Evolutionary conservation across 371 early-diverging fungal species (phyloP).

Genomic region (Capillidium rhysosporum): DNA sequence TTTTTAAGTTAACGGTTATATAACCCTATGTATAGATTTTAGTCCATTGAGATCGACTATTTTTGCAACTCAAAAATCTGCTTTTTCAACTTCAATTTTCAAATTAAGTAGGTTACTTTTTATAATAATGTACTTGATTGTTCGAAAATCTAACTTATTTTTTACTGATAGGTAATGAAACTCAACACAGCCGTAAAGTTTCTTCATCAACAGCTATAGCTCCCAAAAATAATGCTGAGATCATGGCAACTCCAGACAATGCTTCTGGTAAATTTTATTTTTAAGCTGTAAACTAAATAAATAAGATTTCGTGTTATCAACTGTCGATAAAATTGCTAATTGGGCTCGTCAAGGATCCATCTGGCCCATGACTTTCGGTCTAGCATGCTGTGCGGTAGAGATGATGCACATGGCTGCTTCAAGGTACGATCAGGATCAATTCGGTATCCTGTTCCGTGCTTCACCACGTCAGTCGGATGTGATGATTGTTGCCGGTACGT

Average conservation of each 20-base stretch:
- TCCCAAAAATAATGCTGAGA: conserved; percentile 1
- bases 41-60: too few relatives aligned
- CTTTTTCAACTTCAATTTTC: too few relatives aligned
- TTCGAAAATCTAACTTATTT: too few relatives aligned
- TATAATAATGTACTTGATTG: too few relatives aligned
- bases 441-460: conserved; percentile 95
- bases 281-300: background rate
- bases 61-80: too few relatives aligned
- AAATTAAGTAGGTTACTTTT: too few relatives aligned
- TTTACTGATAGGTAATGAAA: background rate
- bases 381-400: conserved; percentile 93
- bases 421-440: conserved; percentile 95
- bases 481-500: conserved; percentile 95
- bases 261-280: background rate
- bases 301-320: conserved; percentile 54
- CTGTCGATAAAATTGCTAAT: conserved; percentile 79
- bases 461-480: conserved; percentile 95
- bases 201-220: background rate
- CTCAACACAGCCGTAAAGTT: background rate
- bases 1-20: too few relatives aligned
- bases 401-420: conserved; percentile 98
- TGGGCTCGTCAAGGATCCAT: conserved; percentile 87
- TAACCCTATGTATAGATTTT: too few relatives aligned
- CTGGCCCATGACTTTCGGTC: conserved; percentile 97
- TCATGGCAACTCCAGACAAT: conserved; percentile 4